Evolutionary conservation across 495 filamentous ascomycete genomes (phyloP).

Genomic region (Elaphomyces granulatus): DNA sequence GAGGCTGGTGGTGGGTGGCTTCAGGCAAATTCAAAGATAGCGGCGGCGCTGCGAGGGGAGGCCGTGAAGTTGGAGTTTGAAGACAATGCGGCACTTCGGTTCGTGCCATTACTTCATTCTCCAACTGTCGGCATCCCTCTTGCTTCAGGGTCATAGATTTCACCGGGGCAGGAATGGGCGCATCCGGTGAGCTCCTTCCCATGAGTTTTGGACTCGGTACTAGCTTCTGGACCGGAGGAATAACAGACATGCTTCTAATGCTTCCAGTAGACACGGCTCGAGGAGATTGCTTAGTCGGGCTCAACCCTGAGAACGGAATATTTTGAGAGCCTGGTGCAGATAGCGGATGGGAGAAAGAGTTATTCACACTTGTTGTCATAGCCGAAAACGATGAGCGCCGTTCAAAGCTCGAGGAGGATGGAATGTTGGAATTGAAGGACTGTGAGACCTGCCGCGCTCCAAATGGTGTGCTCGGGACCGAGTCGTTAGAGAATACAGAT

Average conservation of each 20-base stretch:
- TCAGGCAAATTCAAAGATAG: not conserved
- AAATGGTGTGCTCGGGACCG: slow-evolving; percentile 23
- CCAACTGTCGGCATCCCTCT: slow-evolving; percentile 29
- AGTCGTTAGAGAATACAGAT: slow-evolving; percentile 16
- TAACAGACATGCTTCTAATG: slow-evolving; percentile 29
- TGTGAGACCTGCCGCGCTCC: slow-evolving; percentile 23
- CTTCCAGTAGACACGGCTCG: slow-evolving; percentile 34
- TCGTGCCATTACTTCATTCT: slow-evolving; percentile 22
- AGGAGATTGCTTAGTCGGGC: slow-evolving; percentile 58
- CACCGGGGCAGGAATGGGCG: slow-evolving; percentile 30
- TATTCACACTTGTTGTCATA: slow-evolving; percentile 22
- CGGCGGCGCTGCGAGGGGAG: slow-evolving; percentile 14
- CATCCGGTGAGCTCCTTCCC: slow-evolving; percentile 34
- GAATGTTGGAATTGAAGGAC: slow-evolving; percentile 16
- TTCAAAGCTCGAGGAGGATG: slow-evolving; percentile 19
- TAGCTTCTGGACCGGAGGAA: slow-evolving; percentile 36
- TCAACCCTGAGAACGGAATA: slow-evolving; percentile 48
- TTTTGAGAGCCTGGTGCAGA: slow-evolving; percentile 32
- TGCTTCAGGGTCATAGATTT: slow-evolving; percentile 37
- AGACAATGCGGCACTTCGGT: slow-evolving; percentile 15
- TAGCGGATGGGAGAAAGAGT: slow-evolving; percentile 25
- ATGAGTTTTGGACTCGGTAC: slow-evolving; percentile 36
- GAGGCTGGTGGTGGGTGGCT: no score
- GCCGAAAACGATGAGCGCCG: slow-evolving; percentile 11
- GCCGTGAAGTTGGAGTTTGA: slow-evolving; percentile 20